A percentile compares a stretch with the other conserved stretches of the same genome.
These are phyloP conservation scores for Vigna mungo DNA, from an alignment of 306 rosid species.

Conservation along the genomic window DNA sequence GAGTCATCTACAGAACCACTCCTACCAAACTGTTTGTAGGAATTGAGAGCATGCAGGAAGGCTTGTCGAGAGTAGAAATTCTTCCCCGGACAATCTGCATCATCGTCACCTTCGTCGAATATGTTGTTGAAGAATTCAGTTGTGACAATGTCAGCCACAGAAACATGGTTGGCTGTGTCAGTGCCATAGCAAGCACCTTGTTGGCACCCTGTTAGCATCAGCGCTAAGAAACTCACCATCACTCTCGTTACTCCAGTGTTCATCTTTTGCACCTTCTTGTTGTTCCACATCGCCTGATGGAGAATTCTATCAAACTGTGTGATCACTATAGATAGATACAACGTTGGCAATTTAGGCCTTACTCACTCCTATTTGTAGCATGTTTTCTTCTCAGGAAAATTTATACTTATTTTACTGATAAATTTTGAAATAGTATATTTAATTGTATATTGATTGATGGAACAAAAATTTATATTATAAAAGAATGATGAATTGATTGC, in stretches of 20 bases:
- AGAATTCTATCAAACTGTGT: not conserved
- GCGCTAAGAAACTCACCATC: not conserved
- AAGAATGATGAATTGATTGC: too few species aligned
- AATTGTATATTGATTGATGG: too few species aligned
- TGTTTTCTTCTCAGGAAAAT: too few species aligned
- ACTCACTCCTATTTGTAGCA: not conserved
- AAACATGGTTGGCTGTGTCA: conserved; percentile 36
- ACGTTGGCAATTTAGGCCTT: not conserved
- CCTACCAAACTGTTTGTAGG: conserved; percentile 54
- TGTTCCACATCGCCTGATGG: not conserved
- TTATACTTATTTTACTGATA: too few species aligned
- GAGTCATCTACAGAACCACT: conserved; percentile 56
- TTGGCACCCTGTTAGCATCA: not conserved
- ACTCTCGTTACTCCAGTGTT: not conserved
- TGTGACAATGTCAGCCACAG: conserved; percentile 63
- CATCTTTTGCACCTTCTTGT: not conserved
- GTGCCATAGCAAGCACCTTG: conserved; percentile 55
- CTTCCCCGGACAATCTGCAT: conserved; percentile 56
- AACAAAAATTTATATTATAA: too few species aligned
- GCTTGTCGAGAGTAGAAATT: conserved; percentile 39
- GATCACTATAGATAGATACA: not conserved
- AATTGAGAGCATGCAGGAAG: conserved; percentile 58
- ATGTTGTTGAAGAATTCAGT: conserved; percentile 56
- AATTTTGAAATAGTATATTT: too few species aligned
- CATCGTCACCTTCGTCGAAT: conserved; percentile 45